These are phyloP conservation scores for Aspergillus sparsus DNA, from an alignment of 495 filamentous ascomycete genomes.

Conservation along the genomic window DNA sequence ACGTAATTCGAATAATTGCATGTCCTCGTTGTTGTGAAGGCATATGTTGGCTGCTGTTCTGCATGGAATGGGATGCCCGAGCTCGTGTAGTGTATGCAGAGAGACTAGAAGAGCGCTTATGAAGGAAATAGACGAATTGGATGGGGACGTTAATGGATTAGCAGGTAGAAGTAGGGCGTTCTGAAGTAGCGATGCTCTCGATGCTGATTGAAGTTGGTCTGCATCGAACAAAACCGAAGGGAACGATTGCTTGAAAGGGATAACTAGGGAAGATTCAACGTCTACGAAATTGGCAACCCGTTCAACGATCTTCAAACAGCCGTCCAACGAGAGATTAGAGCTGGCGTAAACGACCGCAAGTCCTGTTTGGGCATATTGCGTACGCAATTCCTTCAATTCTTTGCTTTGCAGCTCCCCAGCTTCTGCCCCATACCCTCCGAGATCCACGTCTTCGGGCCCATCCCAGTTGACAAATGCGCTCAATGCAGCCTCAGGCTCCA, in stretches of 20 bases:
- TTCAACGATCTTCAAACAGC: slow-evolving; percentile 61
- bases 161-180: slow-evolving; percentile 59
- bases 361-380: slow-evolving; percentile 69
- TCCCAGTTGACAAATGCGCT: slow-evolving; percentile 72
- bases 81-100: slow-evolving; percentile 60
- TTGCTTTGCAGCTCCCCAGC: slow-evolving; percentile 51
- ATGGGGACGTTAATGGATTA: slow-evolving; percentile 70
- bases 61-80: slow-evolving; percentile 61
- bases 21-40: slow-evolving; percentile 52
- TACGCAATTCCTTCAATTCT: slow-evolving; percentile 53
- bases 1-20: slow-evolving; percentile 65
- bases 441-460: slow-evolving; percentile 76
- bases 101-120: slow-evolving; percentile 70
- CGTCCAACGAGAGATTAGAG: slow-evolving; percentile 60
- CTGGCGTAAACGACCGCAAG: slow-evolving; percentile 74
- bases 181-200: slow-evolving; percentile 49
- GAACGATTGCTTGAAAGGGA: slow-evolving; percentile 25
- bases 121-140: slow-evolving; percentile 58
- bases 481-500: slow-evolving; percentile 52
- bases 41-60: slow-evolving; percentile 49
- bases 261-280: slow-evolving; percentile 50
- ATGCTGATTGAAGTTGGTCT: slow-evolving; percentile 43
- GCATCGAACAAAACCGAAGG: slow-evolving; percentile 38
- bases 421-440: slow-evolving; percentile 65
- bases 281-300: slow-evolving; percentile 62